Conservation (phyloP, 1,284 basidiomycete species). For the Flammula alnicola region DNA sequence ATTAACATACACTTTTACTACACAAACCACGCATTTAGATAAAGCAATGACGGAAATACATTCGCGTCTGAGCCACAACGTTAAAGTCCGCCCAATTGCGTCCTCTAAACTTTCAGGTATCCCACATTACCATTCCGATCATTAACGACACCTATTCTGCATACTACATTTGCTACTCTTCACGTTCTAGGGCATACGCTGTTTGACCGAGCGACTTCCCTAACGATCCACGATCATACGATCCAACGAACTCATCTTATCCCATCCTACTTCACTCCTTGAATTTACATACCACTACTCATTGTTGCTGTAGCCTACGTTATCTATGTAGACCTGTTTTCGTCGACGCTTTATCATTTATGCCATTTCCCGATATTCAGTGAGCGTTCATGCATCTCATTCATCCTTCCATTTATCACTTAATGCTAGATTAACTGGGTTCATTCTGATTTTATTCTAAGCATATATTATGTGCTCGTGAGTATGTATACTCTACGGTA, state of each 20-base stretch:
- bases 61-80: background rate
- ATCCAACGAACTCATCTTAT: background rate
- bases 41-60: conserved; percentile 4
- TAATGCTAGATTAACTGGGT: too few relatives aligned
- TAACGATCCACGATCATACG: background rate
- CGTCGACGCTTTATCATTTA: conserved; percentile 1
- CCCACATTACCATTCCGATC: too few relatives aligned
- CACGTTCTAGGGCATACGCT: too few relatives aligned
- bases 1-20: conserved; percentile 4
- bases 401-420: too few relatives aligned
- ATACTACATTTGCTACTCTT: too few relatives aligned
- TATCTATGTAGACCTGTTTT: conserved; percentile 18
- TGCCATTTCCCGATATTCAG: background rate
- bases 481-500: too few relatives aligned
- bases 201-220: too few relatives aligned
- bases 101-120: background rate
- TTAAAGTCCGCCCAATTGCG: background rate
- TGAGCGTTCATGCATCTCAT: too few relatives aligned
- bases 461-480: too few relatives aligned
- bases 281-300: conserved; percentile 14
- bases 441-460: too few relatives aligned
- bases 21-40: conserved; percentile 6
- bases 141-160: too few relatives aligned
- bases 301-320: conserved; percentile 14
- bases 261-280: background rate